These are phyloP conservation scores for Chrysoporthe austroafricana DNA, from an alignment of 2,329 filamentous ascomycete genomes.

Conservation along the genomic window DNA sequence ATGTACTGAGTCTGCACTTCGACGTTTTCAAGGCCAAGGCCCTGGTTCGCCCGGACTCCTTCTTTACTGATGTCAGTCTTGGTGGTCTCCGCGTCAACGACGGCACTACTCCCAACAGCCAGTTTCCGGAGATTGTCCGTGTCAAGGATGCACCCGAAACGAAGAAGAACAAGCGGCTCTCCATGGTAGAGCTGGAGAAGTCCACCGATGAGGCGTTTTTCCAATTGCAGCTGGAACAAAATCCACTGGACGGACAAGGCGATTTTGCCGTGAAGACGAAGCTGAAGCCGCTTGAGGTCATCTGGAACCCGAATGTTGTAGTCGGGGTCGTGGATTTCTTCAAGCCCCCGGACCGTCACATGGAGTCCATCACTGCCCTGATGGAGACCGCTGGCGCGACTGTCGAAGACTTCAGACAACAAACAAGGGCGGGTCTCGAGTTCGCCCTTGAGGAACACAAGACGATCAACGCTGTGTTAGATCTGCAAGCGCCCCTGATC, in stretches of 20 bases:
- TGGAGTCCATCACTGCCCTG: conserved; percentile 95
- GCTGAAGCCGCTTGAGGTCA: conserved; percentile 92
- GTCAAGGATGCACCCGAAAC: conserved; percentile 81
- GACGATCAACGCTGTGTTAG: conserved; percentile 93
- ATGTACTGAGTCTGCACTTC: conserved; percentile 90
- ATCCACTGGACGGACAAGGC: conserved; percentile 88
- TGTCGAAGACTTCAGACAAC: conserved; percentile 90
- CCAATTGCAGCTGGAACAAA: conserved; percentile 88
- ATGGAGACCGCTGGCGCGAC: conserved; percentile 96
- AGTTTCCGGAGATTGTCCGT: conserved; percentile 93
- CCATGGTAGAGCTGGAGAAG: conserved; percentile 57
- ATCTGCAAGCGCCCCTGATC: conserved; percentile 93
- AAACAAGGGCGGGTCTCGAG: conserved; percentile 92
- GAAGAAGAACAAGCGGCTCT: conserved; percentile 51
- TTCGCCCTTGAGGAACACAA: conserved; percentile 98
- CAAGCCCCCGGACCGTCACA: conserved; percentile 91
- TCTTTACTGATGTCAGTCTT: conserved; percentile 85
- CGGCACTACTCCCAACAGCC: conserved; percentile 86
- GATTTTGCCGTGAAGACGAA: conserved; percentile 90
- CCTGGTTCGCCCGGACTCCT: conserved; percentile 86
- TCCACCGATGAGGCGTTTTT: conserved; percentile 76
- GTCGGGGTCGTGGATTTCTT: conserved; percentile 94
- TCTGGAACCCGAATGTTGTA: conserved; percentile 95
- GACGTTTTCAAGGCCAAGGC: conserved; percentile 93
- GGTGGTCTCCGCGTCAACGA: conserved; percentile 94